These are phyloP conservation scores for Galerina sulciceps DNA, from an alignment of 768 basidiomycete genomes.

Conservation along the genomic window DNA sequence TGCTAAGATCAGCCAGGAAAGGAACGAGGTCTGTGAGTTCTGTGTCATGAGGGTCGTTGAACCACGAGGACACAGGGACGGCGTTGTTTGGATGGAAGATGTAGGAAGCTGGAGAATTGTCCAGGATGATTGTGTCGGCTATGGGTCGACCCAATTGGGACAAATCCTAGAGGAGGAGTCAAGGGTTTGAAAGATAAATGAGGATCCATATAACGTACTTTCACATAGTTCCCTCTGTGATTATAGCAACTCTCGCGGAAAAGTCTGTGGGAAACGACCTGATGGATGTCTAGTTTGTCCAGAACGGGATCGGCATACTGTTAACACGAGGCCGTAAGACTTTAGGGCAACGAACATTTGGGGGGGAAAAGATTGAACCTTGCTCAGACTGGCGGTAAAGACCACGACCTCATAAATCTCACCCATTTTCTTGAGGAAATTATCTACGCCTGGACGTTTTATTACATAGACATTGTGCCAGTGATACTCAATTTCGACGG, in stretches of 20 bases:
- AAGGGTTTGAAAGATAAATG: constrained; percentile 1
- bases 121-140: constrained; percentile 93
- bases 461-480: constrained; percentile 99
- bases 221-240: constrained; percentile 98
- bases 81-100: constrained; percentile 99
- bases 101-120: constrained; percentile 98
- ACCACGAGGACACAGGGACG: constrained; percentile 99
- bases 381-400: constrained; percentile 97
- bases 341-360: constrained; percentile 4
- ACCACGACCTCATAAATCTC: constrained; percentile 98
- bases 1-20: constrained; percentile 86
- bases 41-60: constrained; percentile 98
- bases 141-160: constrained; percentile 97
- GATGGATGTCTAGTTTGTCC: constrained; percentile 93
- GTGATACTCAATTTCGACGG: constrained; percentile 98
- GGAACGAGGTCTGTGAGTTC: constrained; percentile 95
- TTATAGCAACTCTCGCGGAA: constrained; percentile 99
- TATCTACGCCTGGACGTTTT: constrained; percentile 97
- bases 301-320: constrained; percentile 99
- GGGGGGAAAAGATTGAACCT: constrained; percentile 54
- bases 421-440: constrained; percentile 97
- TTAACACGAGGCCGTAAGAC: background rate
- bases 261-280: constrained; percentile 90
- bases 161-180: constrained; percentile 69
- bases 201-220: constrained; percentile 54